Conservation (phyloP, 192 early-diverging fungal genomes). For the Geosiphon pyriformis region DNA sequence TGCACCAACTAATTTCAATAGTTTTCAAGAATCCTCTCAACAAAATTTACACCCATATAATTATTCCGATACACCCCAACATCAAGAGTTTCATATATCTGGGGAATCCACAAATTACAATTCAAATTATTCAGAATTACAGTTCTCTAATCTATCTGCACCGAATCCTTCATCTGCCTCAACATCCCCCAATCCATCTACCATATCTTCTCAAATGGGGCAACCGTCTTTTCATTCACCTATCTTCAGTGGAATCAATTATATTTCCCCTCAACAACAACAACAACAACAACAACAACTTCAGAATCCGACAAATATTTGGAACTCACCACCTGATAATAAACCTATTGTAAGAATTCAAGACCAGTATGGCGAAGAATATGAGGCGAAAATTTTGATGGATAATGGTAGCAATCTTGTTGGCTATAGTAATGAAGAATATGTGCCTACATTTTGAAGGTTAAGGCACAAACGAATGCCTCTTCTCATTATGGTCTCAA, state of each 20-base stretch:
- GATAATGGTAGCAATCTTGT: not conserved
- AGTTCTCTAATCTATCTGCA: not conserved
- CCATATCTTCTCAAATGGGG: not conserved
- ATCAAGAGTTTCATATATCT: not conserved
- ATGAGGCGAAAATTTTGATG: not conserved
- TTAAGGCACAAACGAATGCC: too few relatives aligned
- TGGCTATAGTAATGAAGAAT: not conserved
- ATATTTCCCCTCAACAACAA: not conserved
- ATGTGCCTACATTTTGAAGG: not conserved
- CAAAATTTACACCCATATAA: not conserved
- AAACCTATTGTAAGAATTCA: too few relatives aligned
- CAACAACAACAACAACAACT: not conserved
- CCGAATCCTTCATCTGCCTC: not conserved
- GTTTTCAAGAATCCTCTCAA: not conserved
- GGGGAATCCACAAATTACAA: not conserved
- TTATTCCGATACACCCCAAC: not conserved
- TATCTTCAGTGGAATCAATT: not conserved
- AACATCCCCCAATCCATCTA: not conserved
- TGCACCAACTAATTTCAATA: not conserved
- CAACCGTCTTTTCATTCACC: not conserved
- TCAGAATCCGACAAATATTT: not conserved
- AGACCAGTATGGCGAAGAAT: not conserved
- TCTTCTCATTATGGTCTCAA: too few relatives aligned
- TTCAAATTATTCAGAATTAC: not conserved
- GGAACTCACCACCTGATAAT: not conserved